These are phyloP conservation scores for Sergeia podlipaevii DNA, from an alignment of 208 protist genomes.

Conservation along the genomic window DNA sequence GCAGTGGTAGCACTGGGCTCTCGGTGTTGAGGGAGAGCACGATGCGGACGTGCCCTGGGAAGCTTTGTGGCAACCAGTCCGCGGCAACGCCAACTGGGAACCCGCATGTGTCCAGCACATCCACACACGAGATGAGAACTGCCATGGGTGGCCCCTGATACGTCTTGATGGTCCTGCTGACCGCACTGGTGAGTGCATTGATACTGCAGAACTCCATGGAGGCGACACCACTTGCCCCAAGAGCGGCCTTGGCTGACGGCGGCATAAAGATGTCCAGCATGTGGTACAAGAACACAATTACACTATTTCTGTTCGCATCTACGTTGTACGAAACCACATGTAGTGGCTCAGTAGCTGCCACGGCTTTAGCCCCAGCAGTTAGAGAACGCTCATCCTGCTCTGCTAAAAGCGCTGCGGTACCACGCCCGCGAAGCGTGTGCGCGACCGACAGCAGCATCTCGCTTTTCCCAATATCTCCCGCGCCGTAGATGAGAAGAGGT, in stretches of 20 bases:
- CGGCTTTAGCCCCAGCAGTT: not conserved
- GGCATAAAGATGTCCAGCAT: slow-evolving; percentile 43
- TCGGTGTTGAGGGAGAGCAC: slow-evolving; percentile 66
- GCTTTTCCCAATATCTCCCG: slow-evolving; percentile 43
- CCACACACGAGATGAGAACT: slow-evolving; percentile 53
- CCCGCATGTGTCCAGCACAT: slow-evolving; percentile 57
- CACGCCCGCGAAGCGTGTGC: slow-evolving; percentile 13
- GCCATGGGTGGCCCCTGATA: slow-evolving; percentile 52
- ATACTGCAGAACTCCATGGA: slow-evolving; percentile 34
- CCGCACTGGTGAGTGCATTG: slow-evolving; percentile 27
- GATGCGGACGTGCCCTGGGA: slow-evolving; percentile 48
- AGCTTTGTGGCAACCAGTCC: slow-evolving; percentile 69
- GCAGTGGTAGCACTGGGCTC: slow-evolving; percentile 49
- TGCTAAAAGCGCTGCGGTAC: slow-evolving; percentile 5
- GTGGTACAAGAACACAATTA: slow-evolving; percentile 53
- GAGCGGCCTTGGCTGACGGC: not conserved
- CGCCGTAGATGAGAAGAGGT: slow-evolving; percentile 72
- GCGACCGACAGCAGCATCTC: slow-evolving; percentile 57
- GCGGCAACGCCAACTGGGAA: slow-evolving; percentile 23
- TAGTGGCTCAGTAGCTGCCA: slow-evolving; percentile 1
- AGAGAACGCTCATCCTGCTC: not conserved
- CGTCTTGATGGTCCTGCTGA: slow-evolving; percentile 35
- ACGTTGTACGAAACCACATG: slow-evolving; percentile 38
- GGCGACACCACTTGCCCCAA: no score
- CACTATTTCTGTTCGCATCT: slow-evolving; percentile 31